Percentiles rank a stretch among this genome's conserved stretches.
These are phyloP conservation scores for Colletotrichum echinochloae DNA, from an alignment of 2,329 filamentous ascomycete species.

Conservation along the genomic window DNA sequence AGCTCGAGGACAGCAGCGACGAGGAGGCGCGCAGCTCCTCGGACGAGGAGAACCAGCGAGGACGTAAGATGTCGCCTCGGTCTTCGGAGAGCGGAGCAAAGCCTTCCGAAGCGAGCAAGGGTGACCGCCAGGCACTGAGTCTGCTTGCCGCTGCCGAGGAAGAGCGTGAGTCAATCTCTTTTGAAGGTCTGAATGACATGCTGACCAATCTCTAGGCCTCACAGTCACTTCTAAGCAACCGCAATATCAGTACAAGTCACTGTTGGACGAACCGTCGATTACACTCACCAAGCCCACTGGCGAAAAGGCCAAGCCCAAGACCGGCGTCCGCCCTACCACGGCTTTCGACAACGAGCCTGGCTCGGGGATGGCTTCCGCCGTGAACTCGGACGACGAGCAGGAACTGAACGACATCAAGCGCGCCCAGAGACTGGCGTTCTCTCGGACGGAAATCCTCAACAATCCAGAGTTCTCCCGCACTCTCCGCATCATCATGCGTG, in stretches of 20 bases:
- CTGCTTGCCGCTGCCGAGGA: conserved; percentile 81
- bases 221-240: conserved; percentile 64
- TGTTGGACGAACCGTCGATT: conserved; percentile 75
- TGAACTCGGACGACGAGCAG: conserved; percentile 88
- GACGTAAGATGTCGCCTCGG: conserved; percentile 67
- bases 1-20: conserved; percentile 76
- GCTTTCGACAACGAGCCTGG: conserved; percentile 79
- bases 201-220: conserved; percentile 57
- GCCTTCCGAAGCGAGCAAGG: conserved; percentile 50
- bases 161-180: conserved; percentile 72
- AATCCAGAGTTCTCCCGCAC: conserved; percentile 82
- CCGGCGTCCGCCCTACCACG: conserved; percentile 81
- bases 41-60: conserved; percentile 75
- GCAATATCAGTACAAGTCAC: conserved; percentile 69
- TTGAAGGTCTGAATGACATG: neutral
- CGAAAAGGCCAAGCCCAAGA: conserved; percentile 69
- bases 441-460: conserved; percentile 82
- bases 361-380: conserved; percentile 67
- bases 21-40: conserved; percentile 75
- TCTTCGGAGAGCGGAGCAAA: conserved; percentile 57
- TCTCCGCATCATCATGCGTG: conserved; percentile 89
- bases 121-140: conserved; percentile 64
- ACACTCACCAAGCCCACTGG: conserved; percentile 73
- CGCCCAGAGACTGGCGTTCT: conserved; percentile 86
- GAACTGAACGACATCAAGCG: conserved; percentile 87